phyloP scores from a whole-genome alignment of 192 early-diverging fungal species.

The Lobulomyces angularis region DNA sequence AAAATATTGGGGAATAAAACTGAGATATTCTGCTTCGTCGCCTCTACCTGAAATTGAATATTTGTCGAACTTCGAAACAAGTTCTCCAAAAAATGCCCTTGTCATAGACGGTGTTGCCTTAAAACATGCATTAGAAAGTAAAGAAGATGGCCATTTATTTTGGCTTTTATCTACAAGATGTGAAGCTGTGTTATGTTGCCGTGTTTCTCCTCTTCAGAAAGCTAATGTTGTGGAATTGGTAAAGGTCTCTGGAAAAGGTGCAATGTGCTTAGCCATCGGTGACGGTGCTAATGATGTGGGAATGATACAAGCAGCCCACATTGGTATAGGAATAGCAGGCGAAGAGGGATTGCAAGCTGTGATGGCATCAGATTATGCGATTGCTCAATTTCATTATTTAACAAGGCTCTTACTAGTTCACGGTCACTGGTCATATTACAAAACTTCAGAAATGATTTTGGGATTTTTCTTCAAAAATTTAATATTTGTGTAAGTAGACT shows the following conservation, averaged over 20 bases:
- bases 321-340: conserved; percentile 88
- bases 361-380: conserved; percentile 85
- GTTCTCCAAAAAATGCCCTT: conserved; percentile 33
- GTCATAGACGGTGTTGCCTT: conserved; percentile 91
- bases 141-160: conserved; percentile 39
- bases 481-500: conserved; percentile 49
- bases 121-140: conserved; percentile 55
- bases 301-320: conserved; percentile 96
- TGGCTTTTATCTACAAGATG: conserved; percentile 68
- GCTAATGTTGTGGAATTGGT: conserved; percentile 86
- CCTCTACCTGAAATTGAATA: conserved; percentile 13
- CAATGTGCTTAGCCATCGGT: conserved; percentile 84
- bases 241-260: conserved; percentile 57
- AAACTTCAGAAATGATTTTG: conserved; percentile 74
- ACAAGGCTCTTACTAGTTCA: conserved; percentile 77
- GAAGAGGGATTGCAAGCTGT: conserved; percentile 90
- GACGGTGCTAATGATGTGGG: conserved; percentile 96
- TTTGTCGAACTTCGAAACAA: not conserved
- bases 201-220: conserved; percentile 92
- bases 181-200: conserved; percentile 82
- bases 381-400: conserved; percentile 81
- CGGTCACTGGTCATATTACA: conserved; percentile 82
- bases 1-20: conserved; percentile 4
- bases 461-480: conserved; percentile 95
- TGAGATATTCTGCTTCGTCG: conserved; percentile 9